Evolutionary conservation across 176 grass and related monocot genomes (phyloP), one percentile per base, ranked within the genome.

Genomic region (Ensete ventricosum): DNA sequence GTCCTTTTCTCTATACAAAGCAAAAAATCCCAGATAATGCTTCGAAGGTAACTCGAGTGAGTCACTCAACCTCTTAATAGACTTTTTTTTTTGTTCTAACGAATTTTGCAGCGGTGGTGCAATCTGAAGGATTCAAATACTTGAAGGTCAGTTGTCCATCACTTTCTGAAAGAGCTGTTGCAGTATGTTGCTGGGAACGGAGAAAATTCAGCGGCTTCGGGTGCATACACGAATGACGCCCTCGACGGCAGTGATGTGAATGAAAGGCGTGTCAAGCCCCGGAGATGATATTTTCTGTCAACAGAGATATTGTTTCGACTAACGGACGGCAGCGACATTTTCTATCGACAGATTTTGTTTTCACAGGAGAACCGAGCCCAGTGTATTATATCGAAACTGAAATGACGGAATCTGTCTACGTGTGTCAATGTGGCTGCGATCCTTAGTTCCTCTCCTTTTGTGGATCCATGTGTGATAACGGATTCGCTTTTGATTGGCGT

Each of bases 161-260:
- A 14, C 6, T 77, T 77, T 62, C 57, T 77, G 9, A 13, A 26
- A 1, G 58, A 52, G 27, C 54, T 76, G 22, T 29, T 76, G 2
- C 10, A 62, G 25, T 50, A 62, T 14, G 55, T 76, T 11, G 73
- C 73, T 12, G 62, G 26, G 43, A 60, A 50, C 1, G 26, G 34
- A 60, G 55, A 60, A 20, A 58, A 76, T 50, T 58, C 55, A 13
- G 7, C 19, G 13, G 1, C 50, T 50, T 50, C 17, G 27, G 11
- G 73, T 19, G 16, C 23, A 9, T 62, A 62, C 21, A 25, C 9
- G 13, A 50, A 60, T 50, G 73, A 75, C 0, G 19, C 55, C 0
- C 73, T 75, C 21, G 73, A 75, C 20, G 73, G 73, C 16, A 62
- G 73, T 22, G 73, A 75, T 62, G 34, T 16, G 14, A 75, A 75